phyloP scores from a whole-genome alignment of 2,329 filamentous ascomycete species.

The Parasarocladium wereldwijsianum region DNA sequence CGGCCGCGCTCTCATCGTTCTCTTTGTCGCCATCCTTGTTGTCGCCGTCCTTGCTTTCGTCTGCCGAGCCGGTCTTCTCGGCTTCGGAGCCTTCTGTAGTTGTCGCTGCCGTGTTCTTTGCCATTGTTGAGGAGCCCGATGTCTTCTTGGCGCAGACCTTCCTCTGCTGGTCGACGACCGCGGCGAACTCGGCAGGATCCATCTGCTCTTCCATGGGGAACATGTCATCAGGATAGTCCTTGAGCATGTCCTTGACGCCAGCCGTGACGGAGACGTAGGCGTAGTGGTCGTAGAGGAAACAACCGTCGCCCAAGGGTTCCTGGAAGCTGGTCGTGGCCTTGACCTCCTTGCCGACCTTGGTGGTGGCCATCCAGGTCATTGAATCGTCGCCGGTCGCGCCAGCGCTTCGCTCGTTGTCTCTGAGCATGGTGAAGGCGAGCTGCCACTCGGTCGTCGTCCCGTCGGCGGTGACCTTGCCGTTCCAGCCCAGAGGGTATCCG shows the following conservation, averaged over 20 bases:
- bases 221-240: constrained; percentile 1
- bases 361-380: constrained; percentile 1
- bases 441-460: constrained; percentile 2
- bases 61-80: not conserved
- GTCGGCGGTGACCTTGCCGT: not conserved
- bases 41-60: constrained; percentile 1
- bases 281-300: constrained; percentile 1
- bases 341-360: constrained; percentile 3
- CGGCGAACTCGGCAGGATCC: not conserved
- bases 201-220: not conserved
- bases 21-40: not conserved
- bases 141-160: not conserved
- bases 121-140: not conserved
- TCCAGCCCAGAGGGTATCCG: constrained; percentile 2
- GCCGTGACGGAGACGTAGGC: constrained; percentile 2
- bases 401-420: constrained; percentile 3
- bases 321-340: constrained; percentile 1
- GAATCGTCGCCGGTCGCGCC: not conserved
- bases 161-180: not conserved
- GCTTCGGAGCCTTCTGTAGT: not conserved
- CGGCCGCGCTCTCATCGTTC: not conserved
- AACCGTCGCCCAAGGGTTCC: not conserved
- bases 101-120: not conserved
- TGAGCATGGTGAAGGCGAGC: not conserved
- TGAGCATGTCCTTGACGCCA: not conserved